phyloP scores from a whole-genome alignment of 345 rosid genomes.

The Gossypium bickii region DNA sequence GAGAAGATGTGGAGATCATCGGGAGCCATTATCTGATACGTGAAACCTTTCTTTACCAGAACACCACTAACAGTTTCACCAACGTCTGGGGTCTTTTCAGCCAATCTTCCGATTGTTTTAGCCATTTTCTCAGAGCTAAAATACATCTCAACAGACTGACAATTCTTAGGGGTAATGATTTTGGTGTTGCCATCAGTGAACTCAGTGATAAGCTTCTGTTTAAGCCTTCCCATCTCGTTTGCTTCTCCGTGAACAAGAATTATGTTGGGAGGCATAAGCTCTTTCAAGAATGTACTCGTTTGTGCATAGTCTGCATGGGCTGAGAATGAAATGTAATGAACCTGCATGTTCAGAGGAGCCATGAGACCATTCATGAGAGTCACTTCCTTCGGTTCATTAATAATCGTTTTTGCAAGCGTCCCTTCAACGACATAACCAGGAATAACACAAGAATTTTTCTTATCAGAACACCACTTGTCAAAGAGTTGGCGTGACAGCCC shows the following conservation, averaged over 20 bases:
- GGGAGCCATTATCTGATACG: conserved; percentile 95
- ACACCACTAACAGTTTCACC: conserved; percentile 80
- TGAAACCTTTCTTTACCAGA: conserved; percentile 87
- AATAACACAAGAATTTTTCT: conserved; percentile 77
- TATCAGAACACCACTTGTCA: conserved; percentile 89
- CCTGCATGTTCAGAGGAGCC: conserved; percentile 86
- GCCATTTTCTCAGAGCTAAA: conserved; percentile 93
- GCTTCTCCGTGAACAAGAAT: conserved; percentile 94
- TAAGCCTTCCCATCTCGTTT: conserved; percentile 90
- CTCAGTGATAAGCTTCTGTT: conserved; percentile 74
- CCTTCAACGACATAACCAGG: conserved; percentile 93
- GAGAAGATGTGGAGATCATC: conserved; percentile 96
- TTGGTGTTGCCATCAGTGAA: conserved; percentile 74
- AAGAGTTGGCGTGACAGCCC: conserved; percentile 88
- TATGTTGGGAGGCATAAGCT: conserved; percentile 92
- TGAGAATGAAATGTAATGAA: conserved; percentile 88
- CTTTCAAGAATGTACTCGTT: conserved; percentile 87
- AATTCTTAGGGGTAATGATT: conserved; percentile 82
- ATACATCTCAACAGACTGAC: conserved; percentile 80
- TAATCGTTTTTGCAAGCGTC: conserved; percentile 74
- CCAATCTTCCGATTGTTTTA: conserved; percentile 78
- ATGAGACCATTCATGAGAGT: conserved; percentile 88
- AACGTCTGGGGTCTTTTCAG: conserved; percentile 71
- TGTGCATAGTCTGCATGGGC: conserved; percentile 97
- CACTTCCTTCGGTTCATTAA: conserved; percentile 88